Percentiles rank a stretch among this genome's conserved stretches.
phyloP scores from a whole-genome alignment of 2,329 filamentous ascomycete genomes.

The Herpotrichia juniperi region DNA sequence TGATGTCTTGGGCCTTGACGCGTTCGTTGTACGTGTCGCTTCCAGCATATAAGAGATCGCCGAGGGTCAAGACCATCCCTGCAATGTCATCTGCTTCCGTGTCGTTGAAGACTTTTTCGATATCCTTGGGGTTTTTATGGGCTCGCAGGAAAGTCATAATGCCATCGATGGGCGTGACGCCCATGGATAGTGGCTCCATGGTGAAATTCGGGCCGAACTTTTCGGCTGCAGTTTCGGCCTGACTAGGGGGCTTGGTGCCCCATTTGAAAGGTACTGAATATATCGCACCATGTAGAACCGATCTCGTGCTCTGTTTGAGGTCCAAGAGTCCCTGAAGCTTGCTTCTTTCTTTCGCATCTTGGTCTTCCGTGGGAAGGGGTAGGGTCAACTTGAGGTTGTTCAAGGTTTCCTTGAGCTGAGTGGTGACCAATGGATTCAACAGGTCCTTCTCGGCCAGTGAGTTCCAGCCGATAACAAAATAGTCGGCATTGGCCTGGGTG shows the following conservation, averaged over 20 bases:
- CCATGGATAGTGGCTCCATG: slow-evolving; percentile 2
- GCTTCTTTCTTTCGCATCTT: neutral
- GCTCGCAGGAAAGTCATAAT: slow-evolving; percentile 1
- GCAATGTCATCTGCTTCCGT: slow-evolving; percentile 1
- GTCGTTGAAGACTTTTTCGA: neutral
- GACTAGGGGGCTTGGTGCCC: neutral
- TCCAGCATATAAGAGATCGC: slow-evolving; percentile 1
- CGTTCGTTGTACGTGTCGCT: neutral
- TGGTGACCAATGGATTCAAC: no score
- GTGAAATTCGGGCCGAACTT: neutral
- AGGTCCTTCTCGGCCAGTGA: neutral
- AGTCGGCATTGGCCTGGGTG: slow-evolving; percentile 1
- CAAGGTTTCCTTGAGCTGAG: neutral
- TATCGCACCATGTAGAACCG: neutral
- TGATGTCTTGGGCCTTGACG: neutral
- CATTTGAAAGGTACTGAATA: slow-evolving; percentile 1
- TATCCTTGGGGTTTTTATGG: neutral
- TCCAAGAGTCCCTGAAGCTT: neutral
- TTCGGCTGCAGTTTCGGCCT: neutral
- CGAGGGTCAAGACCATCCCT: neutral
- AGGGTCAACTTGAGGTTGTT: neutral
- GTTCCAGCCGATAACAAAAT: slow-evolving; percentile 7
- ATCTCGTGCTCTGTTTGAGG: neutral
- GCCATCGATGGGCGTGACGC: slow-evolving; percentile 5
- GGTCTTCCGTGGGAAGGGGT: neutral